Base-by-base conservation (phyloP, 768 basidiomycete species). In the Mycena haematopus region DNA sequence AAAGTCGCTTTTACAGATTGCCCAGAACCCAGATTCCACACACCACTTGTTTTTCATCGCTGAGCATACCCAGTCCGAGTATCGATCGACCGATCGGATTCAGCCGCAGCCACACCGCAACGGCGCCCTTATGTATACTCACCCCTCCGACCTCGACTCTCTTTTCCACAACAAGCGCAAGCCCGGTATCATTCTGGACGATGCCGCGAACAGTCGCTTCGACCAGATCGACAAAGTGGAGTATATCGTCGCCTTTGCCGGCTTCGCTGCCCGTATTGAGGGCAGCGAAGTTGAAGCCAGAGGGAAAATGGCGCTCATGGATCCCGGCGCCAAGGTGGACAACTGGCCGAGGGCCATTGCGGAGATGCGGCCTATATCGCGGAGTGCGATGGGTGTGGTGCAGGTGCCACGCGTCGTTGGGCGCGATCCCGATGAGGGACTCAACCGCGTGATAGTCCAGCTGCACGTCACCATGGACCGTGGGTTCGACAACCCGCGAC, bases 61-160 rank as follows among this genome's bases (percentile, higher is more conserved):
- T 24, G 24, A 60, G 44, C 68, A 70, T 31, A 65, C 57, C 25
- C 44, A 51, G 35, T 58, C 70, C 33, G 66, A 67, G 49, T 67
- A 69, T 59, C 54, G 60, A 49, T 60, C 52, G 21, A 71, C 55
- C 59, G 71, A 44, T 56, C 73, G 69, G 42, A 87, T 93, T 64
- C 85, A 86, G 62, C 87, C 83, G 45, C 79, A 84, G 58, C 90
- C 90, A 0, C 92, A 93, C 66, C 80, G 76, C 27, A 79, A 75
- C 38, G 91, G 80, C 40, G 92, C 84, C 3, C 79, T 93, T 44
- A 75, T 78, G 47, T 94, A 93, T 72, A 73, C 84, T 3, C 76
- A 78, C 42, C 79, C 82, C 36, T 79, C 88, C 7, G 55, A 63
- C 7, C 74, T 93, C 51, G 88, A 91, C 56, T 79, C 82, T 0